Evolutionary conservation across 163 green algal species (phyloP).

Genomic region (Smithsoniella earleae): DNA sequence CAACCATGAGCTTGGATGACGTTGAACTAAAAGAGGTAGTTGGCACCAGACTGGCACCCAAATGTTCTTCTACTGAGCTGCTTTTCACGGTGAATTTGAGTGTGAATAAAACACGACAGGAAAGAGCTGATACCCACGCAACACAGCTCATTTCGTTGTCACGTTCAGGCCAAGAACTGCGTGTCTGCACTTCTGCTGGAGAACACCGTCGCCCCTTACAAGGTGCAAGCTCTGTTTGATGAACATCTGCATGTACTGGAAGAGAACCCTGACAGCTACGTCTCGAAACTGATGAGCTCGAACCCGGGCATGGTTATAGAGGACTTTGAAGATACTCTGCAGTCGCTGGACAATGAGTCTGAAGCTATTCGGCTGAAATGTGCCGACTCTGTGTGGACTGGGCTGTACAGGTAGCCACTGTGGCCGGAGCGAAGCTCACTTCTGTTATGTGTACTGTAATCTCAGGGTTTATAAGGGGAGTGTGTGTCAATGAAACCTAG

Average conservation of each 20-base stretch:
- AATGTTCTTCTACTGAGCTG: too few relatives aligned
- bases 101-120: too few relatives aligned
- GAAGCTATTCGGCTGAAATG: slow-evolving; percentile 34
- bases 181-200: slow-evolving; percentile 39
- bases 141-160: too few relatives aligned
- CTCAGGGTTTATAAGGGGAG: too few relatives aligned
- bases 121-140: too few relatives aligned
- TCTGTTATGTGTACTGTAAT: too few relatives aligned
- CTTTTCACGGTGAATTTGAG: too few relatives aligned
- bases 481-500: too few relatives aligned
- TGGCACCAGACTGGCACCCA: too few relatives aligned
- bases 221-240: slow-evolving; percentile 49
- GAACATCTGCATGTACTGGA: slow-evolving; percentile 50
- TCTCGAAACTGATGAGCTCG: slow-evolving; percentile 38
- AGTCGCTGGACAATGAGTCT: neutral
- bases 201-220: slow-evolving; percentile 42
- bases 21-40: too few relatives aligned
- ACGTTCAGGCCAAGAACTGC: slow-evolving; percentile 28
- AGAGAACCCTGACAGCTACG: slow-evolving; percentile 36
- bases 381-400: slow-evolving; percentile 51
- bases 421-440: too few relatives aligned
- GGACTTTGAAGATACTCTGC: slow-evolving; percentile 34
- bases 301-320: slow-evolving; percentile 38
- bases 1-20: slow-evolving; percentile 23
- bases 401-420: slow-evolving; percentile 41